Conservation (phyloP, 2,329 filamentous ascomycete genomes). For the Parascedosporium putredinis region DNA sequence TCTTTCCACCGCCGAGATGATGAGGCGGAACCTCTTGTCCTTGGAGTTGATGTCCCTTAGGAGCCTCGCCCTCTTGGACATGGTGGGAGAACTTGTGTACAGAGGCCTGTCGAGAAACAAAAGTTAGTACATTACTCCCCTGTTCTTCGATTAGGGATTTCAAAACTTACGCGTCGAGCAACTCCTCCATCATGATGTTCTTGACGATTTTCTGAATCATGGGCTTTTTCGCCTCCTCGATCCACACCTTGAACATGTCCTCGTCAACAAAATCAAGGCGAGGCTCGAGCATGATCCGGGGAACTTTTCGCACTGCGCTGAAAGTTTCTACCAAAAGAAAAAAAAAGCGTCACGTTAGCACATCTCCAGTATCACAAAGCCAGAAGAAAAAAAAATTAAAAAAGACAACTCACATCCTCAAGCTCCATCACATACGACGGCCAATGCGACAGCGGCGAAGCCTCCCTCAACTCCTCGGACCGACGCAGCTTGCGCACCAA, state of each 20-base stretch:
- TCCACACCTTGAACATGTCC: constrained; percentile 16
- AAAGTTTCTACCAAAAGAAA: constrained; percentile 15
- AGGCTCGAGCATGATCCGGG: constrained; percentile 10
- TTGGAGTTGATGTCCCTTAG: constrained; percentile 17
- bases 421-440: constrained; percentile 23
- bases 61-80: constrained; percentile 11
- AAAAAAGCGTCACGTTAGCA: too few relatives aligned
- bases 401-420: constrained; percentile 23
- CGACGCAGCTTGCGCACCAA: constrained; percentile 14
- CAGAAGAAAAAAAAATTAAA: too few relatives aligned
- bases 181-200: constrained; percentile 23
- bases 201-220: constrained; percentile 21
- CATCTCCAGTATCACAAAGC: too few relatives aligned
- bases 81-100: constrained; percentile 9
- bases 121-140: background rate
- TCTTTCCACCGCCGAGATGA: constrained; percentile 12
- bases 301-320: constrained; percentile 17
- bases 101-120: background rate
- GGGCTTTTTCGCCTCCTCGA: constrained; percentile 16
- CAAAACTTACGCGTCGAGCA: constrained; percentile 13
- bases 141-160: background rate
- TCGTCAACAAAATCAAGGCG: background rate
- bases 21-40: constrained; percentile 16
- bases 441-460: constrained; percentile 20
- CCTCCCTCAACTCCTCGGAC: constrained; percentile 10